Conservation (phyloP, 148 eudicot genomes). For the Oxyria digyna region DNA sequence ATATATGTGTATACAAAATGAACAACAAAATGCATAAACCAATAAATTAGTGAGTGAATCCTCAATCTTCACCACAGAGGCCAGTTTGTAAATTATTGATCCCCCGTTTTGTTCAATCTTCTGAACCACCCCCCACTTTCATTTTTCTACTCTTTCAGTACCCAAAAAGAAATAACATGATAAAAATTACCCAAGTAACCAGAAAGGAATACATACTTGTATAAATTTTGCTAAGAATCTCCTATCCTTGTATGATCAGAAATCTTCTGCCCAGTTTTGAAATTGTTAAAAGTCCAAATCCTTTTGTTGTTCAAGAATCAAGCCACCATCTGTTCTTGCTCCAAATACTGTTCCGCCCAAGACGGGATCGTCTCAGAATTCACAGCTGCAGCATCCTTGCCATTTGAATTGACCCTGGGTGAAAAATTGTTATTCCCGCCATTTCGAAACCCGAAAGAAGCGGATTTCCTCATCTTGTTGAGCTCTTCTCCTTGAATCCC, state of each 20-base stretch:
- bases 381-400: slow-evolving; percentile 35
- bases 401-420: slow-evolving; percentile 16
- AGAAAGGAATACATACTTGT: slow-evolving; percentile 2
- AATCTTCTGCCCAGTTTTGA: neutral
- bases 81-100: neutral
- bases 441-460: slow-evolving; percentile 69
- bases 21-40: slow-evolving; percentile 9
- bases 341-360: slow-evolving; percentile 72
- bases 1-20: slow-evolving; percentile 7
- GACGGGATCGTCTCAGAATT: slow-evolving; percentile 35
- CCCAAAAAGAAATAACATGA: neutral
- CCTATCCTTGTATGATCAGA: neutral
- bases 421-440: slow-evolving; percentile 14
- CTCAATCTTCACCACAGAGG: slow-evolving; percentile 7
- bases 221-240: neutral
- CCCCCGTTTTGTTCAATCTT: slow-evolving; percentile 7
- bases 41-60: slow-evolving; percentile 6
- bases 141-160: neutral
- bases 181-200: neutral
- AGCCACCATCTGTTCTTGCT: slow-evolving; percentile 79
- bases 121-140: slow-evolving; percentile 1
- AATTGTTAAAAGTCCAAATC: slow-evolving; percentile 2
- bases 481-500: slow-evolving; percentile 81
- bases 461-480: slow-evolving; percentile 68
- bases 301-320: slow-evolving; percentile 12